Percentiles rank a stretch among this genome's conserved stretches.
Evolutionary conservation across 2,329 filamentous ascomycete species (phyloP).

Genomic region (Mycogone perniciosa): DNA sequence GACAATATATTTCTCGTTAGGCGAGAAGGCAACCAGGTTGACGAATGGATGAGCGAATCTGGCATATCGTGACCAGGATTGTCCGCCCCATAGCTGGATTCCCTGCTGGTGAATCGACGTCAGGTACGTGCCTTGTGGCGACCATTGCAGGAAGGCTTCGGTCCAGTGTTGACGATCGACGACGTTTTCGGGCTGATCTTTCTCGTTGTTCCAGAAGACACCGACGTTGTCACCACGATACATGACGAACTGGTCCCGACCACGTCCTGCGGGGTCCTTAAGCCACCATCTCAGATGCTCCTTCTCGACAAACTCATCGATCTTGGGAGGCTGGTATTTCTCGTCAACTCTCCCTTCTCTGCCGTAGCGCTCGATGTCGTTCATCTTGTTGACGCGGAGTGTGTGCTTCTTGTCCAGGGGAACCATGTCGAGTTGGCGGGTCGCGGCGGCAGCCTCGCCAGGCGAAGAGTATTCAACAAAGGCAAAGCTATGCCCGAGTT

Average conservation of each 20-base stretch:
- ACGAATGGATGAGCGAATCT: slow-evolving; percentile 93
- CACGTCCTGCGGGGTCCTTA: slow-evolving; percentile 69
- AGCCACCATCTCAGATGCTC: slow-evolving; percentile 94
- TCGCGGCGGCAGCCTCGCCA: slow-evolving; percentile 81
- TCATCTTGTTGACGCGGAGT: slow-evolving; percentile 93
- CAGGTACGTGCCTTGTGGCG: slow-evolving; percentile 86
- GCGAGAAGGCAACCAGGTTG: slow-evolving; percentile 94
- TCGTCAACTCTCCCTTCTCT: slow-evolving; percentile 91
- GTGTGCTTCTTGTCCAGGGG: slow-evolving; percentile 96
- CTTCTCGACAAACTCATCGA: slow-evolving; percentile 82
- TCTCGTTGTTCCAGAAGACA: slow-evolving; percentile 98
- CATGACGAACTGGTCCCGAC: slow-evolving; percentile 93
- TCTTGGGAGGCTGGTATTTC: slow-evolving; percentile 73
- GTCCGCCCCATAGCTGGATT: slow-evolving; percentile 93
- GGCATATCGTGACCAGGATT: slow-evolving; percentile 82
- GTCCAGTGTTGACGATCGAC: slow-evolving; percentile 96
- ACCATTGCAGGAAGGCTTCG: slow-evolving; percentile 97
- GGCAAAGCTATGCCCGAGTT: slow-evolving; percentile 61
- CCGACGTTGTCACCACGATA: slow-evolving; percentile 87
- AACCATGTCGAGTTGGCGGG: slow-evolving; percentile 78
- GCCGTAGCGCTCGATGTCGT: slow-evolving; percentile 93
- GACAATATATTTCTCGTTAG: slow-evolving; percentile 83
- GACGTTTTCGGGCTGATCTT: slow-evolving; percentile 77
- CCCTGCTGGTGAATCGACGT: slow-evolving; percentile 93
- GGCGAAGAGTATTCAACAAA: slow-evolving; percentile 95